Evolutionary conservation across 2,329 filamentous ascomycete species (phyloP).

Genomic region (Thelonectria rubi): DNA sequence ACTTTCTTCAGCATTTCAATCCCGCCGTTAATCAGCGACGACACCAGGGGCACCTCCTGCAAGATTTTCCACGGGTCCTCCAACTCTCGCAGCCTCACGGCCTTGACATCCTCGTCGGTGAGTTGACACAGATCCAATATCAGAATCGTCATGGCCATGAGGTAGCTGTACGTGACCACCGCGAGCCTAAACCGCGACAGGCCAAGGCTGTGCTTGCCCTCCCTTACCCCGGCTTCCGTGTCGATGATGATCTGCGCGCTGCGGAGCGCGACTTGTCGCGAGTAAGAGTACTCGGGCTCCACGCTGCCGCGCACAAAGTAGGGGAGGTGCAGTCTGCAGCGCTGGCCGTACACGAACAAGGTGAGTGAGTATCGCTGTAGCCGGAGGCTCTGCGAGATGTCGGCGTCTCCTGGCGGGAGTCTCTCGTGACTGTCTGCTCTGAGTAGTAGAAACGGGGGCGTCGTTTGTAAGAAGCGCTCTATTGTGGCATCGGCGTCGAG

Average conservation of each 20-base stretch:
- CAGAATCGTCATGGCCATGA: conserved; percentile 47
- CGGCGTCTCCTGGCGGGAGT: conserved; percentile 34
- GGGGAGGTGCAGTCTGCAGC: conserved; percentile 49
- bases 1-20: conserved; percentile 45
- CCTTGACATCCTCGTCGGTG: conserved; percentile 34
- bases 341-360: conserved; percentile 45
- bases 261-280: conserved; percentile 44
- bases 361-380: conserved; percentile 47
- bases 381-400: conserved; percentile 32
- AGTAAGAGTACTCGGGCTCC: conserved; percentile 46
- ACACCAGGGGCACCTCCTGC: conserved; percentile 43
- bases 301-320: conserved; percentile 47
- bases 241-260: conserved; percentile 46
- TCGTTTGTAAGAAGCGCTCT: conserved; percentile 41
- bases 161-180: conserved; percentile 47
- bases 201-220: conserved; percentile 38
- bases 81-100: conserved; percentile 39
- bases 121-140: conserved; percentile 47
- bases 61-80: conserved; percentile 46
- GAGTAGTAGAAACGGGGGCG: conserved; percentile 45
- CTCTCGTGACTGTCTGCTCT: conserved; percentile 27
- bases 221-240: conserved; percentile 42
- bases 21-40: conserved; percentile 40
- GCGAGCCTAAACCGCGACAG: conserved; percentile 42
- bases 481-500: conserved; percentile 46